Evolutionary conservation across 331 rosid genomes (phyloP), one percentile per base, ranked within the genome.

Genomic region (Arachis monticola): DNA sequence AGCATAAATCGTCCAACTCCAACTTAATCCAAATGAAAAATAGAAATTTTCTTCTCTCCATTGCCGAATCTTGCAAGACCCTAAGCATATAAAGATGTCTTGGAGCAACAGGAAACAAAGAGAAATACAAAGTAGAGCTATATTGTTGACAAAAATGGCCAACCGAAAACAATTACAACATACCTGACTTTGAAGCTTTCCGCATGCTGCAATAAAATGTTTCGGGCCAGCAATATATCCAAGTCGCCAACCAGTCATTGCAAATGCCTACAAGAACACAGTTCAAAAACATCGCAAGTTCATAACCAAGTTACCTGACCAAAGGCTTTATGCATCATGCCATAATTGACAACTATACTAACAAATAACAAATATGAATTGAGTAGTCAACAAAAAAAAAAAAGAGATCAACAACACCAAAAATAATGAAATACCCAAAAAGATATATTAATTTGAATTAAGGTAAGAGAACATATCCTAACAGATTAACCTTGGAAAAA

Each of bases 191-290:
- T 91, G 97, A 72, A 91, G 76, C 75, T 91, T 91, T 76, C 81
- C 87, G 50, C 95, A 91, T 11, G 97, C 97, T 3, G 85, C 57
- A 45, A 87, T 83, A 74, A 87, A 89, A 78, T 91, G 92, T 74
- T 87, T 91, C 51, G 97, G 93, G 55, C 92, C 93, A 53, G 95
- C 97, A 69, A 91, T 5, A 80, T 91, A 91, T 70, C 97, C 93
- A 70, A 89, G 91, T 31, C 97, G 86, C 97, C 95, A 91, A 76
- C 97, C 97, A 56, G 97, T 91, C 97, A 91, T 91, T 58, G 95
- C 82, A 72, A 79, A 79, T 60, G 82, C 46, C 82, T 79, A 38
- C 74, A 79, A 1, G 48, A 72, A 17, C 38, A 12, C 27, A 46
- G 17, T 55, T 55, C n/a, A 71, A 55, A 45, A 51, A 0, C 73